phyloP scores from a whole-genome alignment of 192 early-diverging fungal species.

The Phlyctochytrium arcticum region DNA sequence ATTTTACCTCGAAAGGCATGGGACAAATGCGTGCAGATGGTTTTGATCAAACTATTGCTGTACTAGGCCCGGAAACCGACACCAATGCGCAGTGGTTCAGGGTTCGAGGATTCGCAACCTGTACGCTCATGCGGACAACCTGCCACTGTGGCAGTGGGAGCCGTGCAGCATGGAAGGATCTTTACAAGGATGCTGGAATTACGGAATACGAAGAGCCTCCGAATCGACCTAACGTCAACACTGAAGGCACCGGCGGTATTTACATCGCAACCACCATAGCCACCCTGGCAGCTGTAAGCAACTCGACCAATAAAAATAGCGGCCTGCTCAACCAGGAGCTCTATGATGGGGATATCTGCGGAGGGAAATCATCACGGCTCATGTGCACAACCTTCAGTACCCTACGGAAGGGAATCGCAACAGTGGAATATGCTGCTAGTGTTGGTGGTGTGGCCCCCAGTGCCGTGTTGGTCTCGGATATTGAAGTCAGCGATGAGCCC shows the following conservation, averaged over 20 bases:
- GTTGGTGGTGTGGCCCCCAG: background rate
- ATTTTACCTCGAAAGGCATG: background rate
- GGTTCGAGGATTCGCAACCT: background rate
- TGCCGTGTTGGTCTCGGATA: background rate
- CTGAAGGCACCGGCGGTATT: background rate
- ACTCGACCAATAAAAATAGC: background rate
- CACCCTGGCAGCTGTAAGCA: background rate
- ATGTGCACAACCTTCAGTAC: background rate
- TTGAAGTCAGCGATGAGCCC: background rate
- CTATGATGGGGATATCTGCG: constrained; percentile 3
- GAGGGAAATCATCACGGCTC: background rate
- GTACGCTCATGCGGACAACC: background rate
- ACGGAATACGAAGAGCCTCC: background rate
- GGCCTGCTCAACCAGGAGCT: background rate
- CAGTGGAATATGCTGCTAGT: background rate
- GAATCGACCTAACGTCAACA: background rate
- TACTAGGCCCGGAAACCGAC: background rate
- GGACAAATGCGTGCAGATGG: background rate
- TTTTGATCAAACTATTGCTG: background rate
- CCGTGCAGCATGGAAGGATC: background rate
- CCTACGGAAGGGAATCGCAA: background rate
- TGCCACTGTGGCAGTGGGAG: background rate
- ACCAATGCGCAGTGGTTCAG: background rate
- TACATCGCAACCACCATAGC: background rate
- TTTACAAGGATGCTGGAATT: background rate